Evolutionary conservation across 208 protist genomes (phyloP).

Genomic region (Sergeia podlipaevii): DNA sequence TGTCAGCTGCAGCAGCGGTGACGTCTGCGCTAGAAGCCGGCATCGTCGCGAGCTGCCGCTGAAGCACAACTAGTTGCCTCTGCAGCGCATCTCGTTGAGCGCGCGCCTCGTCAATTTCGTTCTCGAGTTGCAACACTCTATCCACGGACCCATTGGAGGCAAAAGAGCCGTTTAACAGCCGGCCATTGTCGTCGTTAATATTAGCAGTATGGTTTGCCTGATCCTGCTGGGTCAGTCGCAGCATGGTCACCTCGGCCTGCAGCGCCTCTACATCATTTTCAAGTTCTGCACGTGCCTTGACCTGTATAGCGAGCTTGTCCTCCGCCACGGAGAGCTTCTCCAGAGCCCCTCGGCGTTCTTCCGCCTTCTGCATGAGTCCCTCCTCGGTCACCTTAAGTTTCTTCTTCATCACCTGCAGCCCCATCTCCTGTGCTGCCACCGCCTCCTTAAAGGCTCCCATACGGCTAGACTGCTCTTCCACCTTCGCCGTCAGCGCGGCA

Average conservation of each 20-base stretch:
- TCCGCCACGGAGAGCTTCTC: constrained; percentile 47
- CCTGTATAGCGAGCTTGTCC: constrained; percentile 39
- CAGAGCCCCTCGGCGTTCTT: constrained; percentile 44
- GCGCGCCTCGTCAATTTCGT: constrained; percentile 61
- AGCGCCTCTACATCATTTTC: constrained; percentile 58
- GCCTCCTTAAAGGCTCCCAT: constrained; percentile 51
- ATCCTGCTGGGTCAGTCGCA: constrained; percentile 18
- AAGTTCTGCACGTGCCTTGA: constrained; percentile 32
- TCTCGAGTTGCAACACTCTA: constrained; percentile 53
- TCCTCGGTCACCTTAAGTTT: constrained; percentile 50
- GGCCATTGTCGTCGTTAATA: constrained; percentile 6
- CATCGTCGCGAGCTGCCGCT: constrained; percentile 49
- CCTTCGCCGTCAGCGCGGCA: constrained; percentile 30
- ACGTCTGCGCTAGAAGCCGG: constrained; percentile 21
- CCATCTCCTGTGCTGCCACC: constrained; percentile 42
- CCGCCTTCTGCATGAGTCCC: constrained; percentile 34
- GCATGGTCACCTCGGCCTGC: constrained; percentile 34
- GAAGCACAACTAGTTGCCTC: constrained; percentile 43
- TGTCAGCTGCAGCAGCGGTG: constrained; percentile 21
- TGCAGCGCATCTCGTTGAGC: constrained; percentile 52
- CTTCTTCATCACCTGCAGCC: constrained; percentile 37
- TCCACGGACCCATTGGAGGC: constrained; percentile 58
- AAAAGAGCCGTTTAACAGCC: constrained; percentile 43
- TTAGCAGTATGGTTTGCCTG: constrained; percentile 5
- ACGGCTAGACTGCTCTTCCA: constrained; percentile 39